Base-by-base conservation (phyloP, 192 early-diverging fungal genomes). In the Entophlyctis luteolus region DNA sequence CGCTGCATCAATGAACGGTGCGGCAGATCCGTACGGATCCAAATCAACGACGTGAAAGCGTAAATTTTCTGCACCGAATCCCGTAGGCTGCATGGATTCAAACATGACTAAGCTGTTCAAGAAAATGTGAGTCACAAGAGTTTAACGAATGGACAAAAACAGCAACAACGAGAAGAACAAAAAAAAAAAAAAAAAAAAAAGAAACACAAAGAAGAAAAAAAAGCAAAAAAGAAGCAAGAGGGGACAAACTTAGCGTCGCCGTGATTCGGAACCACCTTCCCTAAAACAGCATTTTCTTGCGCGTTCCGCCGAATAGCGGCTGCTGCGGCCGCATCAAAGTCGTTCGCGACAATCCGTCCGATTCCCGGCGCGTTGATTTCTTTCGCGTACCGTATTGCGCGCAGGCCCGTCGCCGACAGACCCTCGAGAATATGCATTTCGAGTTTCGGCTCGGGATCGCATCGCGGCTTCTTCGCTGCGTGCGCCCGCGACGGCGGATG, bases 381-480 rank as follows among this genome's bases (percentile, higher is more conserved):
- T 67, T 93, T 93, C 39, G 95, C 97, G 69, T 99, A 99, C 23
- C 97, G 90, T 58, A 99, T 86, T 2, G 96, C 93, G 45, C 97
- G 83, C 42, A 99, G 73, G 4, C 97, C 97, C 29, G 93, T 91
- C 12, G 97, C 97, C 0, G 94, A 89, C 23, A 99, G 83, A 3
- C 94, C 97, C 75, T 99, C 97, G 20, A 99, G 76, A 22, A 98
- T 83, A 39, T 32, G 75, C 67, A 71, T 68, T 72, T 72, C 66
- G 31, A n/a, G n/a, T 48, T 27, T 38, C 48, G 59, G 33, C 67
- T 54, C 32, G 48, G 20, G 42, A 47, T 28, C 20, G 29, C 31
- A 32, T 47, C 65, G 18, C 58, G 45, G 16, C 52, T 27, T 18
- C 49, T 62, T 42, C 39, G 37, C 34, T 55, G 31, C 25, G 36